Evolutionary conservation across 2,329 filamentous ascomycete genomes (phyloP), one percentile per base, ranked within the genome.

Genomic region (Alternaria triticina): DNA sequence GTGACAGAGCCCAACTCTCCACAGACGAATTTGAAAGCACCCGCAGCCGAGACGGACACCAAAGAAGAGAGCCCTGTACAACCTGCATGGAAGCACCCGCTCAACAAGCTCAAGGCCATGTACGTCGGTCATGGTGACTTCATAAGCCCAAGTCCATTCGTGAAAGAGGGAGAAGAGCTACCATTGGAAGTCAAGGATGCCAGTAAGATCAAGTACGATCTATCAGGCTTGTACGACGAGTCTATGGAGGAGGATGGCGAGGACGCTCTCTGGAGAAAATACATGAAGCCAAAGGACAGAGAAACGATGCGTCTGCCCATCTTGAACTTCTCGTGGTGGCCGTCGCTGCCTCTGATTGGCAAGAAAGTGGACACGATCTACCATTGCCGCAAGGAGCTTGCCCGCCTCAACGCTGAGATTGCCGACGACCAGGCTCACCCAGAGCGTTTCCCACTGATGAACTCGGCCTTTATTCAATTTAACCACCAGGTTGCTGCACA

Each of bases 391-490:
- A 88, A 90, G 67, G 91, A 98, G 78, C 81, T 99, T 27, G 94
- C 96, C 17, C 88, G 92, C 13, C 84, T 98, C 17, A 99, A 98
- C 70, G 76, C 94, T 56, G 94, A 98, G 77, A 97, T 99, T 57
- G 94, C 97, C 71, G 84, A 90, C 47, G 96, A 98, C 69, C 96
- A 99, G 77, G 86, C 90, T 57, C 86, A 96, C 52, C 91, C 92
- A 0, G 94, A 97, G 69, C 89, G 90, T 5, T 98, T 93, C 66
- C 94, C 95, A 0, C 82, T 94, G 50, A 96, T 97, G 94, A 97
- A 92, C 74, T 97, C 95, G 1, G 96, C 96, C 0, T 99, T 99
- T 72, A 94, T 99, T 65, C 96, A 99, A 77, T 99, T 99, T 85
- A 97, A 99, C 75, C 91, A 97, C 75, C 96, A 99, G 77, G 92